Conservation (phyloP, 257 asterid genomes). For the Solanum gandarillasii region DNA sequence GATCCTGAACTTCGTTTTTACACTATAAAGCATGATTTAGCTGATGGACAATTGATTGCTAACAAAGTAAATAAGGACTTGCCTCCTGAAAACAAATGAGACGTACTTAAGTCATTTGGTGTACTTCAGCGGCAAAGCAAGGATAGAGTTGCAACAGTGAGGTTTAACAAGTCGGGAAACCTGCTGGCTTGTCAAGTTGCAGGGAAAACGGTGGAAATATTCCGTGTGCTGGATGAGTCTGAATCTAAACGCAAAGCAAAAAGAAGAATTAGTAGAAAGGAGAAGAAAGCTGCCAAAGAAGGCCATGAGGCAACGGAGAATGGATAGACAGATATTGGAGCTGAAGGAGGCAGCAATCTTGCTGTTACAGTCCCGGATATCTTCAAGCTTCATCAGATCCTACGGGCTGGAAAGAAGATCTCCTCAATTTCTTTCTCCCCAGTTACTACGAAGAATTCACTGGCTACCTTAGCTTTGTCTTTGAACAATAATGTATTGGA, state of each 20-base stretch:
- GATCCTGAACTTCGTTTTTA: constrained; percentile 79
- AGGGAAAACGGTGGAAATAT: constrained; percentile 71
- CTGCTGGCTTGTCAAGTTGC: constrained; percentile 85
- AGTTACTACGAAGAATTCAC: constrained; percentile 35
- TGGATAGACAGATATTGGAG: constrained; percentile 22
- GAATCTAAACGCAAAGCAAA: constrained; percentile 85
- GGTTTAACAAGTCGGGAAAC: constrained; percentile 58
- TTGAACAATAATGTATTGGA: constrained; percentile 63
- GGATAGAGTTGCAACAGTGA: constrained; percentile 70
- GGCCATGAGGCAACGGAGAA: constrained; percentile 33
- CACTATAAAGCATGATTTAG: constrained; percentile 38
- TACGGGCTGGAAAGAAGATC: constrained; percentile 70
- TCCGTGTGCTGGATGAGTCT: constrained; percentile 68
- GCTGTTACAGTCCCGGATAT: constrained; percentile 57
- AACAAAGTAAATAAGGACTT: constrained; percentile 21
- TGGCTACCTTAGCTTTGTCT: constrained; percentile 69
- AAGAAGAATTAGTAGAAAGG: constrained; percentile 70
- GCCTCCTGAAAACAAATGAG: constrained; percentile 55
- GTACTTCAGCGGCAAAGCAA: constrained; percentile 71
- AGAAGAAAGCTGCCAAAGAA: constrained; percentile 50
- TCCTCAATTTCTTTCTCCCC: constrained; percentile 68
- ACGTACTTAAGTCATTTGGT: constrained; percentile 60
- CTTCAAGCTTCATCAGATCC: constrained; percentile 54
- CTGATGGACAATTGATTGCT: constrained; percentile 13
- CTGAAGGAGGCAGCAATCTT: constrained; percentile 28